phyloP scores from a whole-genome alignment of 2,329 filamentous ascomycete species.

The Plectosphaerella sp. region DNA sequence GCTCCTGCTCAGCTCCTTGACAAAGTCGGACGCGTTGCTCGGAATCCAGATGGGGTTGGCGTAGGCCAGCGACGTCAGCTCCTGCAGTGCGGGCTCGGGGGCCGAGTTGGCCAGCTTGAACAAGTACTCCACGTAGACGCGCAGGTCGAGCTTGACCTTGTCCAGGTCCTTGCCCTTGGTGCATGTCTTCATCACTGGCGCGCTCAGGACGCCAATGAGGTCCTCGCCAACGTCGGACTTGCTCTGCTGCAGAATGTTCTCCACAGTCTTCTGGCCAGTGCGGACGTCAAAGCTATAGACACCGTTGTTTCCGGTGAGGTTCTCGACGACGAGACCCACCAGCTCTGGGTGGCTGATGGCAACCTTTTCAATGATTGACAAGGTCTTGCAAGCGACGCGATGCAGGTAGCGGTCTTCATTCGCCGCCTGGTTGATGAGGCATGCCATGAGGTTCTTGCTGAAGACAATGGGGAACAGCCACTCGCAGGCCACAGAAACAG shows the following conservation, averaged over 20 bases:
- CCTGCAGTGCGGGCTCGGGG: slow-evolving; percentile 36
- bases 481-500: not conserved
- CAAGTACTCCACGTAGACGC: slow-evolving; percentile 50
- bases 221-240: slow-evolving; percentile 50
- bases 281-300: slow-evolving; percentile 78
- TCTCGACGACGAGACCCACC: slow-evolving; percentile 56
- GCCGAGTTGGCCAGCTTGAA: slow-evolving; percentile 43
- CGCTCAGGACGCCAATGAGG: slow-evolving; percentile 37
- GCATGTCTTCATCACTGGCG: slow-evolving; percentile 16
- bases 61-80: slow-evolving; percentile 53
- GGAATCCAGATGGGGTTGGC: slow-evolving; percentile 31
- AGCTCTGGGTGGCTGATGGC: slow-evolving; percentile 58
- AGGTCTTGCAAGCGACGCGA: slow-evolving; percentile 68
- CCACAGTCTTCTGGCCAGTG: slow-evolving; percentile 81
- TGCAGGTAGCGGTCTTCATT: slow-evolving; percentile 76
- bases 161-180: slow-evolving; percentile 26
- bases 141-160: slow-evolving; percentile 31
- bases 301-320: slow-evolving; percentile 66
- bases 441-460: slow-evolving; percentile 76
- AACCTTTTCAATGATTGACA: slow-evolving; percentile 65
- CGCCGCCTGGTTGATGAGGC: slow-evolving; percentile 76
- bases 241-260: slow-evolving; percentile 63
- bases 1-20: slow-evolving; percentile 49
- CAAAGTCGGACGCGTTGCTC: slow-evolving; percentile 11
- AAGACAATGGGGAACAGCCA: slow-evolving; percentile 59